Base-by-base conservation (phyloP, 768 basidiomycete genomes). In the Pluteus cervinus region DNA sequence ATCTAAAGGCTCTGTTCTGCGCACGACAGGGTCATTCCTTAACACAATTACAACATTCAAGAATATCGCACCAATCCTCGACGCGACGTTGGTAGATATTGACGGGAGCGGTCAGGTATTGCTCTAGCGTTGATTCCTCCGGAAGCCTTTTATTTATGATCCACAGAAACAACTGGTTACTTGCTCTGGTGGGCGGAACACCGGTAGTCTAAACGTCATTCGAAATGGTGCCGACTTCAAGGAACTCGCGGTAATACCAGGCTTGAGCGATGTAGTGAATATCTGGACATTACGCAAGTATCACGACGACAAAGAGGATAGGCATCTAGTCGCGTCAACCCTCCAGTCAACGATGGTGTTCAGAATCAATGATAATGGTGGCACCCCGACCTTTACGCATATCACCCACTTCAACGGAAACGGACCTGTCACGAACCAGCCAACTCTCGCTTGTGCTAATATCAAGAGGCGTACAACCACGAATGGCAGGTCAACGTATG, bases 21-120 rank as follows among this genome's bases (percentile, higher is more conserved):
- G 63, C 17, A 68, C 67, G 5, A 58, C 62, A 22, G 82, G 82
- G 3, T 71, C 66, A 10, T 79, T 71, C 51, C 36, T 93, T 5
- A 64, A 70, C 15, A 71, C 84, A 7, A 44, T 90, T 15, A 73
- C 84, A 23, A 68, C 63, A 6, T 86, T 71, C 56, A 75, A 74
- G 42, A 92, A 90, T 47, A 71, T 94, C 44, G 87, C 83, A 0
- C 92, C 91, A 0, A 86, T 93, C 29, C 52, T 79, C 41, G 92
- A 96, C 52, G 86, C 85, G 9, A 65, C 75, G n/a, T 53, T 89
- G 15, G 80, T 79, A 4, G 86, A 91, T 54, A 59, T 64, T 2
- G 86, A 89, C 39, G 71, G 71, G 2, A 80, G 73, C 48, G 79
- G 80, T 10, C 81, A 86, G 66, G 82, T 84, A 43, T 22, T 69